Conservation (phyloP, 2,329 filamentous ascomycete genomes). For the Fusarium sp. region DNA sequence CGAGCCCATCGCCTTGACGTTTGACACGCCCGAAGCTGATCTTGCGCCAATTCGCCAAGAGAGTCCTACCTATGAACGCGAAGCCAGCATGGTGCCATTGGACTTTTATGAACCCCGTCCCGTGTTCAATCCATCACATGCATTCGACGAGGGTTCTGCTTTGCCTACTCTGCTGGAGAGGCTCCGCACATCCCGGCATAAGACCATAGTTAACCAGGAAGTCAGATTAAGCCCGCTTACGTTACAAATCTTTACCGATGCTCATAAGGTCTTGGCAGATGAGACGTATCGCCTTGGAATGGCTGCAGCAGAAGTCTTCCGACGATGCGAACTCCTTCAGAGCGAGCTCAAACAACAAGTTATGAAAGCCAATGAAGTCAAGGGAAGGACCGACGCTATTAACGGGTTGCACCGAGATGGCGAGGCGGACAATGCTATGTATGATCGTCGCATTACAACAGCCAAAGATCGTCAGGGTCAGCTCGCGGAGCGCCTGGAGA, state of each 20-base stretch:
- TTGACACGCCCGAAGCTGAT: constrained; percentile 69
- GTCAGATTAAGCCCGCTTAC: constrained; percentile 78
- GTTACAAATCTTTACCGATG: constrained; percentile 77
- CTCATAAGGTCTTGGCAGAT: constrained; percentile 76
- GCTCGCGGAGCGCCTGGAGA: constrained; percentile 70
- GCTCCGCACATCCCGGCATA: constrained; percentile 70
- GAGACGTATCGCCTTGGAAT: constrained; percentile 77
- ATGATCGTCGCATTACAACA: constrained; percentile 68
- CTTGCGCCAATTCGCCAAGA: constrained; percentile 58
- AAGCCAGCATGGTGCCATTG: constrained; percentile 59
- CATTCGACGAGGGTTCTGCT: constrained; percentile 68
- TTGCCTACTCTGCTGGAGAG: constrained; percentile 68
- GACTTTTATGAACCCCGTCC: constrained; percentile 73
- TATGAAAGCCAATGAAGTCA: constrained; percentile 72
- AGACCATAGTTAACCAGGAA: constrained; percentile 73
- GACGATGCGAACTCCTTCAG: constrained; percentile 75
- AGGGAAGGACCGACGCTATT: constrained; percentile 74
- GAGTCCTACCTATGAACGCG: constrained; percentile 58
- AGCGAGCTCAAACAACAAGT: constrained; percentile 77
- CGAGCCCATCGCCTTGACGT: constrained; percentile 69
- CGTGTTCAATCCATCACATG: constrained; percentile 72
- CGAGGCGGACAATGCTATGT: constrained; percentile 66
- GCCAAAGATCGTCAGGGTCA: constrained; percentile 68
- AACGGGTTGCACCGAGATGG: constrained; percentile 60
- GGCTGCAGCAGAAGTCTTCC: constrained; percentile 79